Base-by-base conservation (phyloP, 352 stramenopile genomes). In the Globisporangium mamillatum region DNA sequence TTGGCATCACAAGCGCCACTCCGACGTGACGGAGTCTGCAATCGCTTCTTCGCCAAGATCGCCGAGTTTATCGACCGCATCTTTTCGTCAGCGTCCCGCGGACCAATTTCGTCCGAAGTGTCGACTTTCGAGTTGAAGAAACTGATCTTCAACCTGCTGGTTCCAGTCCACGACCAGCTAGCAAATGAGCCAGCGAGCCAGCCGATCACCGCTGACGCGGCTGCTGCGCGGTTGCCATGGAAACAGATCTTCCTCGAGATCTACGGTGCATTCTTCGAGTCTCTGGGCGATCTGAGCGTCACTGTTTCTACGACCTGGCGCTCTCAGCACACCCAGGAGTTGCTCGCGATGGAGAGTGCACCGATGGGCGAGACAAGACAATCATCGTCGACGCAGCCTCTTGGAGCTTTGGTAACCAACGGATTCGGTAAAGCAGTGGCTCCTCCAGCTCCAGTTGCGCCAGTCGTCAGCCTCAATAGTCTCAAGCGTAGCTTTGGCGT, bases 61-160 rank as follows among this genome's bases (percentile, higher is more conserved):
- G 72, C 73, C 10, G 56, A 73, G 5, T 86, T 91, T 41, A 78
- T 93, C 48, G 82, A 93, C 55, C 66, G 38, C 20, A 44, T 93
- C 0, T 93, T 91, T 60, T 63, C 64, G 20, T 76, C 69, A 8
- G 22, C 67, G 10, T 52, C 44, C 44, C 69, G 67, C 65, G 27
- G 18, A n/a, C 18, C 34, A 60, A 14, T 34, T 4, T 16, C 18
- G 20, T n/a, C 55, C 1, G 10, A 60, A 6, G 65, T 91, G n/a
- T 90, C 83, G 29, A 79, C 76, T 18, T 79, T 74, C 12, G 85
- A 93, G 56, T 63, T 93, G 9, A 92, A 93, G 73, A 87, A 82
- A 24, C 61, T 73, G 2, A 60, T 92, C n/a, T 89, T 84, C 59
- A 72, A 65, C 24, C 48, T 71, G 12, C 67, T 93, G 29, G 64